These are phyloP conservation scores for Trichoderma reesei DNA, from an alignment of 495 filamentous ascomycete genomes.

Conservation along the genomic window DNA sequence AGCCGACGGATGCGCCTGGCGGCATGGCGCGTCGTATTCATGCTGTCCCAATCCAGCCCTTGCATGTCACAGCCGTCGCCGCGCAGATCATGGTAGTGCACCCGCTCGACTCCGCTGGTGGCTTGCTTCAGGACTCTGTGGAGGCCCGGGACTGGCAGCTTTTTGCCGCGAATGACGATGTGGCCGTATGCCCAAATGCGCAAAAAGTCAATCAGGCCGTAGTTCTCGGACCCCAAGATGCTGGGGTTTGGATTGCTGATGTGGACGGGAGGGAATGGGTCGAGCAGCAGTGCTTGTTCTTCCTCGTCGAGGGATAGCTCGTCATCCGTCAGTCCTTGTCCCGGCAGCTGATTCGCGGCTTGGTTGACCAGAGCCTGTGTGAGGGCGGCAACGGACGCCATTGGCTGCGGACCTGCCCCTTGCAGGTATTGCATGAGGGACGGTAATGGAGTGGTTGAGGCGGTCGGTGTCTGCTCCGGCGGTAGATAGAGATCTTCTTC, in stretches of 20 bases:
- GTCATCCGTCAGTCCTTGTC: background rate
- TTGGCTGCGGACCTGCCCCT: background rate
- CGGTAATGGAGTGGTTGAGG: background rate
- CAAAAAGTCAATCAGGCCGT: conserved; percentile 22
- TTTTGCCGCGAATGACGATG: conserved; percentile 8
- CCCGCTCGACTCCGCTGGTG: conserved; percentile 17
- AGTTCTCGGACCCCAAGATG: conserved; percentile 16
- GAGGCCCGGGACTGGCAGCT: conserved; percentile 11
- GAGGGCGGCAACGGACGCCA: background rate
- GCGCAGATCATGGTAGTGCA: conserved; percentile 38
- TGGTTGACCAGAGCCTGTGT: background rate
- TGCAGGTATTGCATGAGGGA: background rate
- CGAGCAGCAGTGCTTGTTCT: background rate
- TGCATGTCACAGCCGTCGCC: conserved; percentile 63
- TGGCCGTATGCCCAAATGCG: conserved; percentile 22
- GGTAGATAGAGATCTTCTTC: background rate
- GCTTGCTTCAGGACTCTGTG: conserved; percentile 18
- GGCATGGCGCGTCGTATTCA: conserved; percentile 51
- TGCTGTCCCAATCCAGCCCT: conserved; percentile 62
- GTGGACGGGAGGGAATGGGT: background rate
- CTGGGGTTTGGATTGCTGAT: conserved; percentile 17
- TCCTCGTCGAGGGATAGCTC: background rate
- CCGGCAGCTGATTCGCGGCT: background rate
- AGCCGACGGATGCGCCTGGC: conserved; percentile 49
- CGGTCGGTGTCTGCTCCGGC: background rate